These are phyloP conservation scores for Moesziomyces sp. DNA, from an alignment of 1,284 basidiomycete genomes.

Conservation along the genomic window DNA sequence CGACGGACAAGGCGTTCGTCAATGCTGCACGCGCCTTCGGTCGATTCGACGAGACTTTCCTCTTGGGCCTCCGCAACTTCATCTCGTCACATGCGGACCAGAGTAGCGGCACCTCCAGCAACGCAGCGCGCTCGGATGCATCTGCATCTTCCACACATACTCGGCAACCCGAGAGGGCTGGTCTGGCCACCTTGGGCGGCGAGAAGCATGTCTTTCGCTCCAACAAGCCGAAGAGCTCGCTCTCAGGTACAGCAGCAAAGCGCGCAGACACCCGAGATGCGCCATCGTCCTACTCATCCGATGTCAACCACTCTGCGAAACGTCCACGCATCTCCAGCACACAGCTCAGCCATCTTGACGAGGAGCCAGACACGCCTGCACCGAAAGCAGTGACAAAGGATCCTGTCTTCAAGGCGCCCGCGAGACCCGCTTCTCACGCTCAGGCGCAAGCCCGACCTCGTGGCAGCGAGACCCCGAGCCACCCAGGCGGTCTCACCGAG, in stretches of 20 bases:
- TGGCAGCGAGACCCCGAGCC: conserved; percentile 53
- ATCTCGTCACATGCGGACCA: conserved; percentile 33
- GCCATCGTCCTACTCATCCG: not conserved
- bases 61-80: conserved; percentile 71
- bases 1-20: conserved; percentile 51
- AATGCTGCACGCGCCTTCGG: conserved; percentile 83
- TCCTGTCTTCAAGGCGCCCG: conserved; percentile 40
- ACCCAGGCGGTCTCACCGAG: conserved; percentile 50
- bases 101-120: not conserved
- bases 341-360: conserved; percentile 21
- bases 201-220: conserved; percentile 65
- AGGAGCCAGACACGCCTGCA: conserved; percentile 16
- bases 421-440: conserved; percentile 30
- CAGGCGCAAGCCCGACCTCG: conserved; percentile 23
- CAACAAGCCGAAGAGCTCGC: conserved; percentile 76
- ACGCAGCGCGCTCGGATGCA: conserved; percentile 13
- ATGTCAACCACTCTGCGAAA: conserved; percentile 69
- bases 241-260: conserved; percentile 82
- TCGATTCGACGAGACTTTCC: conserved; percentile 79
- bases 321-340: conserved; percentile 28
- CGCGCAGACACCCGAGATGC: conserved; percentile 42
- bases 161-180: conserved; percentile 30
- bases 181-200: conserved; percentile 29
- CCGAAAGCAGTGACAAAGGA: not conserved
- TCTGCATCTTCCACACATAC: conserved; percentile 30